phyloP scores from a whole-genome alignment of 2,329 filamentous ascomycete species.

The Beauveria sp. region DNA sequence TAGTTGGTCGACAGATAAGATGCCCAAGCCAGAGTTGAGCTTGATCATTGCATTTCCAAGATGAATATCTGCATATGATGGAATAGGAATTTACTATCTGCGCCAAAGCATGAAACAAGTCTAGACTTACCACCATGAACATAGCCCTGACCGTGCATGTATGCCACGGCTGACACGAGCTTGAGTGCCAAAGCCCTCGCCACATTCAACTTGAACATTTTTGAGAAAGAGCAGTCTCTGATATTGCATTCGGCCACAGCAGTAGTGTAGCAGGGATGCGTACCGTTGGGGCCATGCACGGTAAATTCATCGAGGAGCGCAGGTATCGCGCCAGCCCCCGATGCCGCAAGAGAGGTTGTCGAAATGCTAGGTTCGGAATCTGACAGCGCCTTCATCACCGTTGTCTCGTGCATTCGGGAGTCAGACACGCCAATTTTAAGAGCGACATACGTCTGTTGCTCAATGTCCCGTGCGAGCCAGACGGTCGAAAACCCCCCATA shows the following conservation, averaged over 20 bases:
- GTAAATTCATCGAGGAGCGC: conserved; percentile 15
- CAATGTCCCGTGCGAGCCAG: conserved; percentile 31
- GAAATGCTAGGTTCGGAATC: neutral
- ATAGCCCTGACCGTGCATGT: conserved; percentile 19
- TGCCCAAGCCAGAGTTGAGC: conserved; percentile 13
- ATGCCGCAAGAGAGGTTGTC: neutral
- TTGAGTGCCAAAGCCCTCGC: conserved; percentile 16
- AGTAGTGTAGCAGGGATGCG: conserved; percentile 16
- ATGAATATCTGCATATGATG: conserved; percentile 18
- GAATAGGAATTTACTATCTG: conserved; percentile 12
- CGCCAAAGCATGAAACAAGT: conserved; percentile 22
- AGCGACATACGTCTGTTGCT: conserved; percentile 13
- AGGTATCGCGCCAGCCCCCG: neutral
- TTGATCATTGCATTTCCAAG: conserved; percentile 18
- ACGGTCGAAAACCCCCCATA: conserved; percentile 31
- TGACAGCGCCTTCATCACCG: neutral
- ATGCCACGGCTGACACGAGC: conserved; percentile 19
- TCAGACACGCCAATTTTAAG: conserved; percentile 13
- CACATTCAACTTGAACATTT: conserved; percentile 16
- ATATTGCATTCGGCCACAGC: conserved; percentile 17
- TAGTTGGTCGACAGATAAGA: conserved; percentile 23
- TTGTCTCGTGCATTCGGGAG: neutral
- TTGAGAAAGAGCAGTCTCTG: conserved; percentile 8
- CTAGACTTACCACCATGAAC: conserved; percentile 20
- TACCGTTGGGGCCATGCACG: conserved; percentile 16